These are phyloP conservation scores for Aspergillus panamensis DNA, from an alignment of 495 filamentous ascomycete genomes.

Conservation along the genomic window DNA sequence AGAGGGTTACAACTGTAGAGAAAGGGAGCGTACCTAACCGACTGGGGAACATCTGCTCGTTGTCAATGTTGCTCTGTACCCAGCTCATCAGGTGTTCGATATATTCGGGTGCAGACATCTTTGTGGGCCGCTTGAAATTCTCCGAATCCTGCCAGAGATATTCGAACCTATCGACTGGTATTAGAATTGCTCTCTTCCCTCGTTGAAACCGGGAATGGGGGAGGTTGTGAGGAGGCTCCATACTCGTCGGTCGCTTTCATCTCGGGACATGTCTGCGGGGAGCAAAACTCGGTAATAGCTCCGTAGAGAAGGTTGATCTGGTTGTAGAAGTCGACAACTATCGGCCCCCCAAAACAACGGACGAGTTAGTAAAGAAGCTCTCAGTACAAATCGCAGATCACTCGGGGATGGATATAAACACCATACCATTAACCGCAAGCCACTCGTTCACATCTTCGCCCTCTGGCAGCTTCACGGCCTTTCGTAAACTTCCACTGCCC, in stretches of 20 bases:
- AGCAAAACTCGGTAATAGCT: constrained; percentile 98
- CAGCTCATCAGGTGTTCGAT: constrained; percentile 97
- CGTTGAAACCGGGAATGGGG: not conserved
- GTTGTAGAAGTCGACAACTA: constrained; percentile 99
- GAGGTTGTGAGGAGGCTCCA: constrained; percentile 26
- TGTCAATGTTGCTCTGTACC: constrained; percentile 93
- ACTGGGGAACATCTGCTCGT: constrained; percentile 90
- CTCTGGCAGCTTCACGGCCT: constrained; percentile 94
- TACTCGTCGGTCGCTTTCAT: constrained; percentile 99
- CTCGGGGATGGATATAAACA: not conserved
- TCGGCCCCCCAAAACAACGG: constrained; percentile 7
- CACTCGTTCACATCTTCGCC: constrained; percentile 97
- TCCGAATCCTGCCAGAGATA: constrained; percentile 98
- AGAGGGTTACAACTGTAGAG: too few species aligned
- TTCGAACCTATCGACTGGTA: constrained; percentile 66
- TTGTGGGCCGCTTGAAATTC: constrained; percentile 90
- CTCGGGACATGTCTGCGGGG: constrained; percentile 91
- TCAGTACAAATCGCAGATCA: not conserved
- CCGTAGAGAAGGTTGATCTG: constrained; percentile 99
- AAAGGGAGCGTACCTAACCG: constrained; percentile 62
- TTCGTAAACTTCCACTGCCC: constrained; percentile 88
- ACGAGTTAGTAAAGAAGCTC: too few species aligned
- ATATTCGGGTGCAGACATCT: constrained; percentile 96
- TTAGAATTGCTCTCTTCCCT: not conserved
- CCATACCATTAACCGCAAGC: constrained; percentile 89